A percentile compares a stretch with the other conserved stretches of the same genome.
Evolutionary conservation across 129 eudicot genomes (phyloP).

Genomic region (Lactuca saligna): DNA sequence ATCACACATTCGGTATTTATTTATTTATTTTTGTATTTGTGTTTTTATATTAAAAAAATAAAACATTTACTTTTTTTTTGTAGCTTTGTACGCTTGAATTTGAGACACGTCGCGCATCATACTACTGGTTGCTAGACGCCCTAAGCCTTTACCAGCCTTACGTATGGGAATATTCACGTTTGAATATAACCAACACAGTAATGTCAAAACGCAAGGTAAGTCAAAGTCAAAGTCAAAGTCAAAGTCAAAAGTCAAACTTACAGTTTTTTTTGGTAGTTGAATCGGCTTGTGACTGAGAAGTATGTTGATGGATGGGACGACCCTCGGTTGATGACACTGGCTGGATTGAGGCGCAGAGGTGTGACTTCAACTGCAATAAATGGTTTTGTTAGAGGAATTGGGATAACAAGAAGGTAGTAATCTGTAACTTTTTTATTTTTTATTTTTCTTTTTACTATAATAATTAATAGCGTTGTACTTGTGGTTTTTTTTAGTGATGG

Average conservation of each 20-base stretch:
- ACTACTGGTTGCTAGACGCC: constrained; percentile 88
- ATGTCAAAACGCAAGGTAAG: constrained; percentile 95
- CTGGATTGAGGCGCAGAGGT: constrained; percentile 94
- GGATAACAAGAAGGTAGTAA: constrained; percentile 87
- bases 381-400: constrained; percentile 86
- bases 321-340: constrained; percentile 96
- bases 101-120: constrained; percentile 94
- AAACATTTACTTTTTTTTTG: constrained; percentile 16
- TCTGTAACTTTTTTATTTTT: not conserved
- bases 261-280: constrained; percentile 50
- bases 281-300: constrained; percentile 90
- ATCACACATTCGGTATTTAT: constrained; percentile 87
- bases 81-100: constrained; percentile 97
- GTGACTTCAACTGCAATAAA: constrained; percentile 84
- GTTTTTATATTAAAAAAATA: not conserved
- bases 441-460: not conserved
- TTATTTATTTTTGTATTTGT: not conserved
- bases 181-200: constrained; percentile 83
- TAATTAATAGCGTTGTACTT: not conserved
- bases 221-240: not conserved
- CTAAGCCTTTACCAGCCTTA: constrained; percentile 84
- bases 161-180: constrained; percentile 89
- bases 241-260: not conserved
- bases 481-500: constrained; percentile 64
- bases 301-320: constrained; percentile 99